Base-by-base conservation (phyloP, 2,329 filamentous ascomycete genomes). In the Sclerotinia nivalis region DNA sequence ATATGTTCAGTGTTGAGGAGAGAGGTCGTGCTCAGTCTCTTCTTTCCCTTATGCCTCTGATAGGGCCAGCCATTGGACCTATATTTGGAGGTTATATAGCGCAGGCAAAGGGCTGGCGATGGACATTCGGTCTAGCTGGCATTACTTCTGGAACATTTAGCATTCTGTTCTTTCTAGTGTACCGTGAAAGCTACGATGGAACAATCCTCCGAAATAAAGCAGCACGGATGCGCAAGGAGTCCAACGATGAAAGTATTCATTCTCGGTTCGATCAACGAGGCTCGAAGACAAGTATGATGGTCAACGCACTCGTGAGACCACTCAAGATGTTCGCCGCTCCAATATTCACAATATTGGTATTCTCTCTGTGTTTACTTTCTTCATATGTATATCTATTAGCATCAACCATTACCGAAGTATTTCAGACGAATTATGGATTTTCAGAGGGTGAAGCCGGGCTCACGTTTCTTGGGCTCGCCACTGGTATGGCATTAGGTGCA, bases 351-450 rank as follows among this genome's bases (percentile, higher is more conserved):
- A 76, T 84, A 10, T 79, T 86, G 18, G 82, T 84, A 0, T 72
- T 85, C 12, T 85, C 86, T 74, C 82, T 84, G 74, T 80, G 81
- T n/a, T 78, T 84, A 50, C 76, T 83, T 13, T 87, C 87, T 72
- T 84, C 85, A 7, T 80, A 84, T 65, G 79, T 87, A n/a, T 88
- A 86, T 74, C 78, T 88, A 7, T 81, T 83, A 43, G 82, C 91
- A 0, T 85, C 86, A 0, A 89, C 84, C 1, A 89, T 89, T 71
- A 85, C 89, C 0, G 74, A 78, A 0, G 80, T 91, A 0, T 91
- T 86, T 85, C 81, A 77, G 0, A 72, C 75, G 0, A 79, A 82
- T 18, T 92, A 91, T 74, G 76, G 82, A 64, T 81, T 89, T 73
- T 83, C 83, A 0, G 80, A 84, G 6, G 84, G 86, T 64, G 85